Evolutionary conservation across 805 yeast species (phyloP).

Genomic region (Ogataea parapolymorpha): DNA sequence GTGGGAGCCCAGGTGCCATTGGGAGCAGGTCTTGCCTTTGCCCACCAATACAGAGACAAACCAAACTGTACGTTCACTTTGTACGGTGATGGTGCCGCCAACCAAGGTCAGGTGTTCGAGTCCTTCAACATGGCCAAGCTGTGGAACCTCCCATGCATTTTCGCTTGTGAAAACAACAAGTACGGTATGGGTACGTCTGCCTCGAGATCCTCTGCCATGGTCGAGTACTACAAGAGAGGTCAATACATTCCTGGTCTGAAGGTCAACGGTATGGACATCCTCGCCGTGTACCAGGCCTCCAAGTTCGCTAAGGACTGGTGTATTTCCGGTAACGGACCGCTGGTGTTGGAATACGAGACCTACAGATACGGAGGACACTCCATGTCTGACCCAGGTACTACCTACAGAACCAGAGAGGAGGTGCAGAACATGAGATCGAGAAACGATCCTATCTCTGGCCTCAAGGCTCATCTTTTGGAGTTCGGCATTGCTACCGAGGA

Average conservation of each 20-base stretch:
- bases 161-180: constrained; percentile 98
- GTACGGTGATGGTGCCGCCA: constrained; percentile 99
- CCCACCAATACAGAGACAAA: constrained; percentile 90
- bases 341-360: constrained; percentile 95
- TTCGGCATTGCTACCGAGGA: constrained; percentile 86
- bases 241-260: constrained; percentile 98
- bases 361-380: constrained; percentile 99
- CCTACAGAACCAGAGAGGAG: constrained; percentile 99
- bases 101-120: constrained; percentile 99
- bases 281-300: constrained; percentile 94
- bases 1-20: constrained; percentile 99
- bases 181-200: constrained; percentile 99
- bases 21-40: constrained; percentile 98
- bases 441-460: constrained; percentile 96
- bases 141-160: constrained; percentile 93
- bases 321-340: constrained; percentile 89
- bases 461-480: constrained; percentile 82
- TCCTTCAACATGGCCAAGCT: constrained; percentile 98
- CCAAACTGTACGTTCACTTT: constrained; percentile 76
- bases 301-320: constrained; percentile 97
- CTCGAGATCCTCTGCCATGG: constrained; percentile 91
- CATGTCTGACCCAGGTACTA: constrained; percentile 99
- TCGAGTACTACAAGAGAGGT: constrained; percentile 98
- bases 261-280: constrained; percentile 97
- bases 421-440: constrained; percentile 98